Evolutionary conservation across 768 basidiomycete genomes (phyloP).

Genomic region (Coprinopsis strossmayeri): DNA sequence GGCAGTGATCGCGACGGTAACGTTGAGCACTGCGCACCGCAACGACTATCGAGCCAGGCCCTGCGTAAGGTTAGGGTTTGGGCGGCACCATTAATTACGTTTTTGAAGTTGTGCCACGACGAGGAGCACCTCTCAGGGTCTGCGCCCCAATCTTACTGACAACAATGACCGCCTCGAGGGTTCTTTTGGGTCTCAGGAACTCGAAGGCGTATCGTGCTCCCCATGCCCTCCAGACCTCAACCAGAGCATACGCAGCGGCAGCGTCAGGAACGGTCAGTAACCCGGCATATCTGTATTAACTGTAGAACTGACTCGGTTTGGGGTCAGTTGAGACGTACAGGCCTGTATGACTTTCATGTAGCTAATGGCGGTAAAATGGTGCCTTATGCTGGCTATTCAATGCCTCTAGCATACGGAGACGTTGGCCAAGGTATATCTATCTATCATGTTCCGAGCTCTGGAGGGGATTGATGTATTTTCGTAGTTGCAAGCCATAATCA

Average conservation of each 20-base stretch:
- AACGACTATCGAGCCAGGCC: too few relatives aligned
- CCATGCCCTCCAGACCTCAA: not conserved
- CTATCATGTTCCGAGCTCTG: slow-evolving; percentile 7
- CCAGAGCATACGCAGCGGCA: slow-evolving; percentile 16
- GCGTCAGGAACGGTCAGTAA: slow-evolving; percentile 16
- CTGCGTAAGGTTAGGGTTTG: slow-evolving; percentile 3
- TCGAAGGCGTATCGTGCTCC: not conserved
- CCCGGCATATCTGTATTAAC: not conserved
- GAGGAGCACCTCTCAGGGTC: not conserved
- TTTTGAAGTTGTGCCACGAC: too few relatives aligned
- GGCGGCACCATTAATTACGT: too few relatives aligned
- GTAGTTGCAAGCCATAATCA: slow-evolving; percentile 88
- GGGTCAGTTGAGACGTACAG: slow-evolving; percentile 50
- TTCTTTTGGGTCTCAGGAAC: slow-evolving; percentile 11
- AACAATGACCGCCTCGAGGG: slow-evolving; percentile 15
- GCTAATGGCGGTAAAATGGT: slow-evolving; percentile 88
- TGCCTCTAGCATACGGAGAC: slow-evolving; percentile 85
- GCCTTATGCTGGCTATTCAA: slow-evolving; percentile 90
- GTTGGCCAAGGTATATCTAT: slow-evolving; percentile 64
- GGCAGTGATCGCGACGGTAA: slow-evolving; percentile 2
- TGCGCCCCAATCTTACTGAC: slow-evolving; percentile 3
- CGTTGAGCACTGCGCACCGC: too few relatives aligned
- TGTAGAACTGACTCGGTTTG: slow-evolving; percentile 3
- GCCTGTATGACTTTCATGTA: slow-evolving; percentile 86
- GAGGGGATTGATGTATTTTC: not conserved